A percentile compares a stretch with the other conserved stretches of the same genome.
phyloP scores from a whole-genome alignment of 768 basidiomycete genomes.

The Kwoniella europaea region DNA sequence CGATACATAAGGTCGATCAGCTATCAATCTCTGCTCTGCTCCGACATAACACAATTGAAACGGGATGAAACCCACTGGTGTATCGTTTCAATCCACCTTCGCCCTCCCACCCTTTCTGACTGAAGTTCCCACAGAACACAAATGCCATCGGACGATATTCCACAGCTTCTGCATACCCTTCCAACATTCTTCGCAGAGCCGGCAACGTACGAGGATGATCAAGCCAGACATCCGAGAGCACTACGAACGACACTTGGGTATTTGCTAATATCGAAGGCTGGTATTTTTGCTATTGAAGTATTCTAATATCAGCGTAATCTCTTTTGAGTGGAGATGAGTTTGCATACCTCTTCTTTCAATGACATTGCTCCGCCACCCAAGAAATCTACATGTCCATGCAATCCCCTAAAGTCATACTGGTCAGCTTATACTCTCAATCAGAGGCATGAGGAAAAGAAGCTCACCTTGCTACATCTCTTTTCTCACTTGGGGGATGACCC shows the following conservation, averaged over 20 bases:
- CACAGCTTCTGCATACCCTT: constrained; percentile 71
- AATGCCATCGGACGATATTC: constrained; percentile 90
- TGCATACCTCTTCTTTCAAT: constrained; percentile 81
- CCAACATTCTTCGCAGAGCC: constrained; percentile 82
- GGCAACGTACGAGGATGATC: constrained; percentile 81
- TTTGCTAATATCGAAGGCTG: constrained; percentile 53
- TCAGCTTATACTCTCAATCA: constrained; percentile 8
- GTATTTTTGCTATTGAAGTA: constrained; percentile 53
- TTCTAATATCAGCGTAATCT: neutral
- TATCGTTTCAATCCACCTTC: constrained; percentile 76
- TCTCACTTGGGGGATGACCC: constrained; percentile 96
- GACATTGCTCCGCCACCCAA: constrained; percentile 93
- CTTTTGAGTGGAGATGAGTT: neutral
- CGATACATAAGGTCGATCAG: neutral
- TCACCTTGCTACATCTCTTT: constrained; percentile 79
- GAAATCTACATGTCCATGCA: constrained; percentile 96
- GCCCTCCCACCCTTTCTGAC: constrained; percentile 79
- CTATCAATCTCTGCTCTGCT: neutral
- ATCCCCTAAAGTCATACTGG: constrained; percentile 65
- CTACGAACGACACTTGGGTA: constrained; percentile 79
- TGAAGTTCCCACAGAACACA: constrained; percentile 94
- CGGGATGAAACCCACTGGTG: constrained; percentile 66
- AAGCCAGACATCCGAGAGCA: constrained; percentile 94
- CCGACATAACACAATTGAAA: neutral
- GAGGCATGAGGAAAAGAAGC: constrained; percentile 29